Percentiles rank a stretch among this genome's conserved stretches.
phyloP scores from a whole-genome alignment of 768 basidiomycete species.

The Amanita polypyramis region DNA sequence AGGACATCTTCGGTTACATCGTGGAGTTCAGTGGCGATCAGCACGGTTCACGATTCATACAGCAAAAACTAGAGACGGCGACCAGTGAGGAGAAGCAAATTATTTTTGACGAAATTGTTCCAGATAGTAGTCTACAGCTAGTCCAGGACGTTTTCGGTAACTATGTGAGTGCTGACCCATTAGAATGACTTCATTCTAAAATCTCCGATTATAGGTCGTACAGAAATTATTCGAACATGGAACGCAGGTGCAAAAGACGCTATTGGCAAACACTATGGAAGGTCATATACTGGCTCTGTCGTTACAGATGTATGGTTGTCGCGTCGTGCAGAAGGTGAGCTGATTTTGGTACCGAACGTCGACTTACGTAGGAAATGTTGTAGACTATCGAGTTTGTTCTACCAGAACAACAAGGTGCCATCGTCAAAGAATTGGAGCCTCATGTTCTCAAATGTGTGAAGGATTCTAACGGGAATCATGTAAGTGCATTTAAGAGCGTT shows the following conservation, averaged over 20 bases:
- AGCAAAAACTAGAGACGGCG: slow-evolving; percentile 72
- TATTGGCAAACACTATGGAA: slow-evolving; percentile 65
- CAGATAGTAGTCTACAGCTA: slow-evolving; percentile 60
- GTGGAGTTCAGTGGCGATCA: slow-evolving; percentile 93
- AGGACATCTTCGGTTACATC: slow-evolving; percentile 83
- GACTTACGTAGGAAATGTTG: neutral
- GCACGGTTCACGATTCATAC: slow-evolving; percentile 97
- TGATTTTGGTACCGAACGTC: neutral
- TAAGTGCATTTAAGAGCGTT: slow-evolving; percentile 23
- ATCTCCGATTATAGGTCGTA: slow-evolving; percentile 48
- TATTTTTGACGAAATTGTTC: slow-evolving; percentile 84
- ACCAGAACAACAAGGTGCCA: slow-evolving; percentile 63
- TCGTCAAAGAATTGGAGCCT: slow-evolving; percentile 73
- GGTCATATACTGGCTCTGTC: slow-evolving; percentile 69
- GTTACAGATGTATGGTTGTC: slow-evolving; percentile 91
- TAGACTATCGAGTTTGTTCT: slow-evolving; percentile 79
- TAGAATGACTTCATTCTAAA: neutral
- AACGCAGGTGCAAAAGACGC: slow-evolving; percentile 59
- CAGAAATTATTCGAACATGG: slow-evolving; percentile 92
- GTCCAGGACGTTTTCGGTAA: slow-evolving; percentile 95
- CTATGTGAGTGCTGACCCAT: slow-evolving; percentile 50
- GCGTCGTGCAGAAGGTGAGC: slow-evolving; percentile 84
- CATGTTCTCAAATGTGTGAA: slow-evolving; percentile 80
- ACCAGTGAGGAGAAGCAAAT: slow-evolving; percentile 68
- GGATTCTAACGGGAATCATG: slow-evolving; percentile 92